Evolutionary conservation across 192 early-diverging fungal species (phyloP).

Genomic region (Backusella tuberculispora): DNA sequence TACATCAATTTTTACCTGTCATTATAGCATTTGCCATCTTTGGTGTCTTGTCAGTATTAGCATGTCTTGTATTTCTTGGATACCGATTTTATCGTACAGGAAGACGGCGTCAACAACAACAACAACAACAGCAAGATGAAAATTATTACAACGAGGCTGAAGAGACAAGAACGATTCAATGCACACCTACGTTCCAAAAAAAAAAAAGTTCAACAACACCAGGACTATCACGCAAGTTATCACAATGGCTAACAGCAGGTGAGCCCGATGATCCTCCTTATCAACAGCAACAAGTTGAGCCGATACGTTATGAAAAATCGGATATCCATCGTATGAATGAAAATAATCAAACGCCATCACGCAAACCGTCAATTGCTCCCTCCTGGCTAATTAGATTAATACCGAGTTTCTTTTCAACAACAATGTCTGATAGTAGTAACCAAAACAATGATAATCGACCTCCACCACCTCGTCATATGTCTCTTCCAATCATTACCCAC

Average conservation of each 20-base stretch:
- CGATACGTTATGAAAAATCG: constrained; percentile 24
- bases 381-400: constrained; percentile 14
- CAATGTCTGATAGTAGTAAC: not conserved
- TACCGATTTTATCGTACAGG: constrained; percentile 2
- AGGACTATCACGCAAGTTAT: not conserved
- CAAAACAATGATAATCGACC: too few relatives aligned
- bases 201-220: not conserved
- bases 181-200: not conserved
- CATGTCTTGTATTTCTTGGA: not conserved
- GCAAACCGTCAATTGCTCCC: constrained; percentile 2
- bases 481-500: not conserved
- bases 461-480: not conserved
- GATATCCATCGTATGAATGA: constrained; percentile 19
- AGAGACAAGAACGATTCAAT: not conserved
- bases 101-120: not conserved
- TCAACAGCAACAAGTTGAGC: not conserved
- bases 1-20: constrained; percentile 13
- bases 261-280: not conserved
- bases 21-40: constrained; percentile 22
- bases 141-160: not conserved
- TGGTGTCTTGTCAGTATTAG: constrained; percentile 1
- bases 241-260: not conserved
- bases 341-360: not conserved
- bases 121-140: not conserved
- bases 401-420: not conserved